Conservation (phyloP, 2,329 filamentous ascomycete genomes). For the Allantophomopsis cytisporea region DNA sequence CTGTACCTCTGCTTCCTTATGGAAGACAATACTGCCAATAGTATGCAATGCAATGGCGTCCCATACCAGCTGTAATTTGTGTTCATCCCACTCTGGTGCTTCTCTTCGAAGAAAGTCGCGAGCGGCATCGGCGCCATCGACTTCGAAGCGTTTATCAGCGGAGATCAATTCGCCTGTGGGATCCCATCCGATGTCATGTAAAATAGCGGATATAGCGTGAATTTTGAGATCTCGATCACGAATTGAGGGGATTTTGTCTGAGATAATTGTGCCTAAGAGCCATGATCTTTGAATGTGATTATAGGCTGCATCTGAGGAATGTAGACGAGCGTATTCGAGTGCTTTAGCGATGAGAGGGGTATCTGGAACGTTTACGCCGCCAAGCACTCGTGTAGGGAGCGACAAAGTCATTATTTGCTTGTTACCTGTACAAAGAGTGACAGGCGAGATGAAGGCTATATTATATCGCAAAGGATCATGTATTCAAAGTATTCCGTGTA, state of each 20-base stretch:
- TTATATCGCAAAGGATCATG: too few relatives aligned
- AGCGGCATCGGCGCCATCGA: conserved; percentile 31
- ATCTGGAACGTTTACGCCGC: too few relatives aligned
- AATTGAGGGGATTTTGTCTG: conserved; percentile 17
- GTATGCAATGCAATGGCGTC: conserved; percentile 33
- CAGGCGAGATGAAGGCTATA: too few relatives aligned
- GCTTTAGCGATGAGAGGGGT: too few relatives aligned
- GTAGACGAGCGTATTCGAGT: too few relatives aligned
- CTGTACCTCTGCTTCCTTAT: conserved; percentile 28
- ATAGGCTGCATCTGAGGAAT: too few relatives aligned
- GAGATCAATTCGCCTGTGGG: conserved; percentile 21
- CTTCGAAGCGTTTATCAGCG: conserved; percentile 30
- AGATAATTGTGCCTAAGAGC: too few relatives aligned
- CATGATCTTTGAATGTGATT: too few relatives aligned
- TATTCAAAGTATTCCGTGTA: too few relatives aligned
- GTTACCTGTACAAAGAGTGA: too few relatives aligned
- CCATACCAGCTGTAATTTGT: conserved; percentile 30
- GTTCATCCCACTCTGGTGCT: conserved; percentile 21
- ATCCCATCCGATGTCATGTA: conserved; percentile 27
- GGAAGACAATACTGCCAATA: conserved; percentile 19
- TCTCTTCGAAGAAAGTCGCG: conserved; percentile 21
- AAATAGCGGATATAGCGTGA: conserved; percentile 21
- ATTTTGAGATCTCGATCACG: conserved; percentile 19
- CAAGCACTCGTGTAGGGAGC: too few relatives aligned
- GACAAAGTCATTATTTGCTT: too few relatives aligned